Percentiles rank a stretch among this genome's conserved stretches.
Evolutionary conservation across 2,329 filamentous ascomycete species (phyloP).

Genomic region (Colletotrichum sp.): DNA sequence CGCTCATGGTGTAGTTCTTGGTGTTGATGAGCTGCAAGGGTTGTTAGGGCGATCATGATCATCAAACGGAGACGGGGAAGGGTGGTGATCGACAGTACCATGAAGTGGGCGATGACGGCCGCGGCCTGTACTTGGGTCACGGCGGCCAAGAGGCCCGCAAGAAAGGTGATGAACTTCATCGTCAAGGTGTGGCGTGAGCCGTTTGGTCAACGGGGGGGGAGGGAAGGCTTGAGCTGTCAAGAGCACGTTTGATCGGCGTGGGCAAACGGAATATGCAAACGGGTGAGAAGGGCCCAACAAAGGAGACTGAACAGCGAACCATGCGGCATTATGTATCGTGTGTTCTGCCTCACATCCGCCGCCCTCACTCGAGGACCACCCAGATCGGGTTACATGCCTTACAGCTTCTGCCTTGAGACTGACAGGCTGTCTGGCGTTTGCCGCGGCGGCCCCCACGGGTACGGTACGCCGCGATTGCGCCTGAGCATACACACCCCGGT

Average conservation of each 20-base stretch:
- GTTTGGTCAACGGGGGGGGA: neutral
- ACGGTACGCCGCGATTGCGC: neutral
- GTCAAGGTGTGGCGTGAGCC: neutral
- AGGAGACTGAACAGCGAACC: neutral
- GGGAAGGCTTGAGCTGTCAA: neutral
- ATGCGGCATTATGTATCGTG: constrained; percentile 14
- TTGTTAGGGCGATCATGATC: neutral
- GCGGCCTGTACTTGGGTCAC: constrained; percentile 3
- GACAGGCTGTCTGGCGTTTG: neutral
- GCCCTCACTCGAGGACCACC: neutral
- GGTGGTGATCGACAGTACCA: neutral
- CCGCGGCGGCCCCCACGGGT: neutral
- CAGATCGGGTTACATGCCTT: neutral
- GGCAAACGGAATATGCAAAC: neutral
- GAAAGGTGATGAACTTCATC: constrained; percentile 3
- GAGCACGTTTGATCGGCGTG: neutral
- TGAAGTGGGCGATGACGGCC: constrained; percentile 20
- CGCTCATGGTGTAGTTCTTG: constrained; percentile 33
- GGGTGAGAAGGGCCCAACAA: neutral
- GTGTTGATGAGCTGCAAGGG: constrained; percentile 10
- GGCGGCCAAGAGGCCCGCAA: constrained; percentile 7
- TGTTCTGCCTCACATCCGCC: neutral
- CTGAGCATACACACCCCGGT: neutral
- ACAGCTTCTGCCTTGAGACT: neutral
- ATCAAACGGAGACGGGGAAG: neutral